Conservation (phyloP, 345 rosid species). For the Pistacia atlantica region DNA sequence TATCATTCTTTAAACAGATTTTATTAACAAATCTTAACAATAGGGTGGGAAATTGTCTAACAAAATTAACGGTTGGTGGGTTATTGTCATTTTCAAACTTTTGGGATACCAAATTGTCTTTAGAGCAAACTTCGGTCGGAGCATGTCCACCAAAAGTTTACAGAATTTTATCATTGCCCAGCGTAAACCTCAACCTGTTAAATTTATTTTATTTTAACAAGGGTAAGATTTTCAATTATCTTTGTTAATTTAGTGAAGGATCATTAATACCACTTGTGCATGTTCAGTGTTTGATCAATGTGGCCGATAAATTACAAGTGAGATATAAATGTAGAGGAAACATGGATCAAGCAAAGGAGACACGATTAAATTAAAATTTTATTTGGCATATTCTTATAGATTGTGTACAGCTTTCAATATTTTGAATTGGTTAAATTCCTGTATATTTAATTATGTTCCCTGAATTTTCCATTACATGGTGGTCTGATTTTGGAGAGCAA, state of each 20-base stretch:
- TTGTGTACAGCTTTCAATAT: background rate
- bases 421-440: background rate
- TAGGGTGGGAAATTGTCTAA: no score
- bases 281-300: constrained; percentile 35
- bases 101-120: no score
- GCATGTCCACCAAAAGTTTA: no score
- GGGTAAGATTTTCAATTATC: constrained; percentile 8
- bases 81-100: no score
- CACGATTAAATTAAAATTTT: constrained; percentile 29
- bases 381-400: background rate
- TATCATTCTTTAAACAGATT: no score
- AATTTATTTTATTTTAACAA: background rate
- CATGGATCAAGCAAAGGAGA: constrained; percentile 61
- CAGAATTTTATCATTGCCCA: no score
- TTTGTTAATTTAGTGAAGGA: constrained; percentile 31
- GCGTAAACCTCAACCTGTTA: no score
- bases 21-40: no score
- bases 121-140: no score
- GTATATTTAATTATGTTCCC: background rate
- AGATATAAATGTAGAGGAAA: constrained; percentile 55
- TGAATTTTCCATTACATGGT: constrained; percentile 31
- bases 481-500: constrained; percentile 37
- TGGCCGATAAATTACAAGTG: constrained; percentile 35
- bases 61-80: no score
- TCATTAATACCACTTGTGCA: constrained; percentile 41